These are phyloP conservation scores for Coffea humblotiana DNA, from an alignment of 305 asterid genomes.

Conservation along the genomic window DNA sequence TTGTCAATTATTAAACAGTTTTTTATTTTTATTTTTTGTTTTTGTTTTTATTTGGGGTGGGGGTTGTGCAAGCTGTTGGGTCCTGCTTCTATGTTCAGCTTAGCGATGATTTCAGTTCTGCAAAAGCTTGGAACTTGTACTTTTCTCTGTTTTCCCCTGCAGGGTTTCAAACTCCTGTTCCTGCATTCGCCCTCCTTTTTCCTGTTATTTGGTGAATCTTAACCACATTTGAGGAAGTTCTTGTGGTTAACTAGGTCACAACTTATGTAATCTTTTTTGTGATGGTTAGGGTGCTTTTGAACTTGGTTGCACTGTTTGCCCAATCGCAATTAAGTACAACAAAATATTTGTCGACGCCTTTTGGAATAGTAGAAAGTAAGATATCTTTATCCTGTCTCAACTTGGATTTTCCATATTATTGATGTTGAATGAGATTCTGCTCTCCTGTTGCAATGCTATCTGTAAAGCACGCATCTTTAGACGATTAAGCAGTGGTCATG, in stretches of 20 bases:
- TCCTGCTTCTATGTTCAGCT: background rate
- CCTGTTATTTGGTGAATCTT: background rate
- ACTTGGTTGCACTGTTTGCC: conserved; percentile 93
- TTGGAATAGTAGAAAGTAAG: conserved; percentile 99
- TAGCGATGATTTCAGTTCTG: background rate
- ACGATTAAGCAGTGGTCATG: background rate
- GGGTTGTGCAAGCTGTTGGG: background rate
- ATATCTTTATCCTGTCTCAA: conserved; percentile 15
- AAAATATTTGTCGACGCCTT: conserved; percentile 97
- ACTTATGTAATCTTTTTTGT: conserved; percentile 17
- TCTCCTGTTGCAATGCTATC: background rate
- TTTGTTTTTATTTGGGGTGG: too few species aligned
- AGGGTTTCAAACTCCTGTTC: background rate
- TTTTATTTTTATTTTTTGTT: background rate
- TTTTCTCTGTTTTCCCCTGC: background rate
- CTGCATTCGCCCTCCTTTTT: background rate
- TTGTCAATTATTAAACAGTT: background rate
- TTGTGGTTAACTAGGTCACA: background rate
- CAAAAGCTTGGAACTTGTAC: background rate
- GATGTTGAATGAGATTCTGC: background rate
- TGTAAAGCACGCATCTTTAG: background rate
- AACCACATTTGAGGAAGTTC: background rate
- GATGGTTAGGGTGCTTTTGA: conserved; percentile 90
- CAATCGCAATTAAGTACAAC: conserved; percentile 93
- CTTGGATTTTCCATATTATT: conserved; percentile 14